These are phyloP conservation scores for Moesziomyces parantarcticus DNA, from an alignment of 1,284 basidiomycete species.

Conservation along the genomic window DNA sequence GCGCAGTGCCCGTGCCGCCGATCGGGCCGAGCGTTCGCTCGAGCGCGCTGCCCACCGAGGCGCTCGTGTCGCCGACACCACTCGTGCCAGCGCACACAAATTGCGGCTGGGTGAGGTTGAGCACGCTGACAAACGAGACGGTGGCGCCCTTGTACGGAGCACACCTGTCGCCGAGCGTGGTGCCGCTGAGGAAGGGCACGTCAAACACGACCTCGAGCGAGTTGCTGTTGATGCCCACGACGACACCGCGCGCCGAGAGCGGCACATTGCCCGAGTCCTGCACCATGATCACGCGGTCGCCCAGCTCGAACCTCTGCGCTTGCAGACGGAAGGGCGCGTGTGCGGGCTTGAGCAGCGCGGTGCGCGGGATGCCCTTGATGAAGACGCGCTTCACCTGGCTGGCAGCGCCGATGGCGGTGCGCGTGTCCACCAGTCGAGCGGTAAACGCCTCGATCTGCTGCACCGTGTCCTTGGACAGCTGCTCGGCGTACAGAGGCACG, in stretches of 20 bases:
- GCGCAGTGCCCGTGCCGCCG: constrained; percentile 26
- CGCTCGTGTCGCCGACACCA: constrained; percentile 33
- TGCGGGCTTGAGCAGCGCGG: constrained; percentile 90
- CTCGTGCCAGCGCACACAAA: constrained; percentile 48
- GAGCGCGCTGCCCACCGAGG: constrained; percentile 43
- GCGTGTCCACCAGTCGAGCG: constrained; percentile 72
- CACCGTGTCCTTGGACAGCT: constrained; percentile 77
- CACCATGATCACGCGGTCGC: constrained; percentile 96
- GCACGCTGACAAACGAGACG: constrained; percentile 54
- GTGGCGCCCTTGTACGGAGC: constrained; percentile 50
- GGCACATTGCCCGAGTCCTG: constrained; percentile 92
- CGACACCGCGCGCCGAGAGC: constrained; percentile 89
- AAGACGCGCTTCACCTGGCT: constrained; percentile 87
- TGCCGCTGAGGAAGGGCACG: constrained; percentile 90
- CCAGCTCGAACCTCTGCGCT: constrained; percentile 87
- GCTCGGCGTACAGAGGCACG: constrained; percentile 90
- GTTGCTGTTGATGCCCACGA: constrained; percentile 82
- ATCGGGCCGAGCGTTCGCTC: constrained; percentile 53
- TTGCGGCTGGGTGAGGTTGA: constrained; percentile 64
- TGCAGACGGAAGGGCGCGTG: constrained; percentile 90
- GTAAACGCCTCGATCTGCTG: constrained; percentile 75
- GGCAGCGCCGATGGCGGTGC: constrained; percentile 71
- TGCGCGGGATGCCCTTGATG: constrained; percentile 90
- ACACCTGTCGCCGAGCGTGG: constrained; percentile 78
- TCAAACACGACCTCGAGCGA: constrained; percentile 98